Base-by-base conservation (phyloP, 345 rosid species). In the Eucalyptus pumila region DNA sequence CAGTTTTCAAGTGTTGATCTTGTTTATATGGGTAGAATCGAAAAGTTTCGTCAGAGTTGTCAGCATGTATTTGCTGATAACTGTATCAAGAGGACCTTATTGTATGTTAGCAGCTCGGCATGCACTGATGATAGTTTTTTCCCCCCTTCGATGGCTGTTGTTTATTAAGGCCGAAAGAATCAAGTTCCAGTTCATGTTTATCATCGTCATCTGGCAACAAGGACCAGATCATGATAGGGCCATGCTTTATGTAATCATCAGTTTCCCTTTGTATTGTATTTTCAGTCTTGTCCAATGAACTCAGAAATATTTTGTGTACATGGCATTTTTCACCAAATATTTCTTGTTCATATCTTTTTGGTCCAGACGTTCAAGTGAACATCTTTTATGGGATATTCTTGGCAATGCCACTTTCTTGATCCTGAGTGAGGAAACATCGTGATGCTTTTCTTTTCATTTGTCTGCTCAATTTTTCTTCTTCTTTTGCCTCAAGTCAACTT, bases 11-110 rank as follows among this genome's bases (percentile, higher is more conserved):
- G 1, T 6, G 17, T 50, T 50, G 3, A 50, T 50, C 7, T 50
- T 16, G 6, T 6, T 50, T 2, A 1, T 50, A 6, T 6, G 0
- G 52, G 19, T 50, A 50, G 19, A 50, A 50, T 50, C 3, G 0
- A 3, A 50, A 15, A 50, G 19, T 50, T 50, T 15, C 49, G 52
- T 50, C 7, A 2, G 6, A 15, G 7, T 6, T 3, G 3, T 50
- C 52, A 16, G 6, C 3, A 50, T 3, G 6, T 50, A 6, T 50
- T 50, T 15, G 52, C 15, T 50, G 52, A 50, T 15, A 0, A 15
- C 52, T 50, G 52, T 50, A 50, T 50, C 52, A 50, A 50, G 52
- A 6, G 52, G 19, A 16, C 49, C 52, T 15, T 50, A 50, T 50
- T 50, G 1, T 14, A 50, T 50, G 52, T 50, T 50, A 6, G 12